Conservation (phyloP, 2,329 filamentous ascomycete genomes). For the Monilinia fructicola region DNA sequence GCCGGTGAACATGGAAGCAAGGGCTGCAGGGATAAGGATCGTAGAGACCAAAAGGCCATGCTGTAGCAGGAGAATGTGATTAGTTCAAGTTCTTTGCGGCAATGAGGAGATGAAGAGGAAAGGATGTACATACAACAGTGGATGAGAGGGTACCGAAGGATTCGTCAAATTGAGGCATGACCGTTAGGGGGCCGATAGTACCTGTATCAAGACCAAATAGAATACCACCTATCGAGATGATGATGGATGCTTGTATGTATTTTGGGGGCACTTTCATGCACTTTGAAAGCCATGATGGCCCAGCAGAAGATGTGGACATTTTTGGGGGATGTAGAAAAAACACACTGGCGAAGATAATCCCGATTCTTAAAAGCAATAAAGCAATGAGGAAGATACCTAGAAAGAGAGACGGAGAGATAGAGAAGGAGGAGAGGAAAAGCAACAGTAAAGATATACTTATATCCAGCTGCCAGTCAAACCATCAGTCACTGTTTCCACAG, state of each 20-base stretch:
- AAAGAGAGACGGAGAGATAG: background rate
- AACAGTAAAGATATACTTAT: slow-evolving; percentile 1
- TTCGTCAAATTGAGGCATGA: slow-evolving; percentile 48
- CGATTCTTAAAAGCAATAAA: background rate
- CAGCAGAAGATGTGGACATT: background rate
- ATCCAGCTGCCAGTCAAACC: background rate
- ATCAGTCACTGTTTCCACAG: background rate
- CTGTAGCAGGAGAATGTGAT: background rate
- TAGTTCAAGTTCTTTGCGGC: background rate
- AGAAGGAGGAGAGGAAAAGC: background rate
- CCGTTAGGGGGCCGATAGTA: slow-evolving; percentile 52
- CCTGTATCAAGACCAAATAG: slow-evolving; percentile 48
- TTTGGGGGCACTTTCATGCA: slow-evolving; percentile 27
- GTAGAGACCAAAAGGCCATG: slow-evolving; percentile 59
- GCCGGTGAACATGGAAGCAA: slow-evolving; percentile 58
- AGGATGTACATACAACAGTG: slow-evolving; percentile 40
- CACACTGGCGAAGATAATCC: background rate
- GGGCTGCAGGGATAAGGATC: slow-evolving; percentile 56
- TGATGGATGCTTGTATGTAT: slow-evolving; percentile 36
- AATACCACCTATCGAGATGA: slow-evolving; percentile 35
- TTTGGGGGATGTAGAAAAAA: background rate
- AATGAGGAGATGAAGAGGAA: background rate
- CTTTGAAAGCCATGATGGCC: slow-evolving; percentile 12
- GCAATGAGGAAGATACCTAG: background rate
- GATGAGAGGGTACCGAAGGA: slow-evolving; percentile 52